Conservation (phyloP, 164 flowering plant species). For the Nelumbo lutea region DNA sequence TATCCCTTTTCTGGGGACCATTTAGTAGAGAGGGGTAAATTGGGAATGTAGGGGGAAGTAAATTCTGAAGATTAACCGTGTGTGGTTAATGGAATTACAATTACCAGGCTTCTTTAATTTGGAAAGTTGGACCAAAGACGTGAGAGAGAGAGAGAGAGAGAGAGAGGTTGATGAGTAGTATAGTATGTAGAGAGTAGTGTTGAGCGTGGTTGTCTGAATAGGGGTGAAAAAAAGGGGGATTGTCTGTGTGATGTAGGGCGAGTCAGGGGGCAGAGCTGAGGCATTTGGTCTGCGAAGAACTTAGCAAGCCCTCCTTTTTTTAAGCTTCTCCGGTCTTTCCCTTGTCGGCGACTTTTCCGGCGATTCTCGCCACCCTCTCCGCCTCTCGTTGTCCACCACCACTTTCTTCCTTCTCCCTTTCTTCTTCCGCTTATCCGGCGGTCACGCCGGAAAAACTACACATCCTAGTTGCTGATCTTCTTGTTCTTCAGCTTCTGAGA, state of each 20-base stretch:
- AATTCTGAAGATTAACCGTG: too few species aligned
- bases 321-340: constrained; percentile 16
- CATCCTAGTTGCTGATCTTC: not conserved
- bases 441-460: constrained; percentile 10
- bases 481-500: not conserved
- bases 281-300: constrained; percentile 37
- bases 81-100: too few species aligned
- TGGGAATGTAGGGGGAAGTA: too few species aligned
- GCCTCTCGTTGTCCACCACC: not conserved
- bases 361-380: not conserved
- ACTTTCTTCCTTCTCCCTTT: not conserved
- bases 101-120: too few species aligned
- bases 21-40: too few species aligned
- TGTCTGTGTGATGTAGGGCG: constrained; percentile 45
- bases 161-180: not conserved
- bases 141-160: not conserved
- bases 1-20: too few species aligned
- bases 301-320: constrained; percentile 22
- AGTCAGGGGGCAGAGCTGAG: constrained; percentile 34
- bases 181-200: too few species aligned
- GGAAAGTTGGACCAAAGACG: not conserved
- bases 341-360: constrained; percentile 23
- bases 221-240: constrained; percentile 3
- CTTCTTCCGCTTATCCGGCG: not conserved
- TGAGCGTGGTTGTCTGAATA: not conserved